Conservation (phyloP, 2,329 filamentous ascomycete genomes). For the Aspergillus sp. region DNA sequence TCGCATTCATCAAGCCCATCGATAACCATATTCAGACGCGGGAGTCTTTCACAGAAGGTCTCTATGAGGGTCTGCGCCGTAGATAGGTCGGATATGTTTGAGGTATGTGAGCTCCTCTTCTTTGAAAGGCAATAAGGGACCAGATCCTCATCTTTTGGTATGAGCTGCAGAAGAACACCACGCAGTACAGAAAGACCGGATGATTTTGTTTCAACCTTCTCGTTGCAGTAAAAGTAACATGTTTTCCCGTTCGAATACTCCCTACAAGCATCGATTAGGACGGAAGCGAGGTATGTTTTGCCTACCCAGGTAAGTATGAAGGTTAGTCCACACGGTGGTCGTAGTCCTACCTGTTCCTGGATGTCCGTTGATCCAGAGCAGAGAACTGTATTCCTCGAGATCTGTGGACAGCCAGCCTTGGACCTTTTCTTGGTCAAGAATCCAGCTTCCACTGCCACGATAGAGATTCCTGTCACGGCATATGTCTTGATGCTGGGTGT, state of each 20-base stretch:
- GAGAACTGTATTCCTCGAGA: background rate
- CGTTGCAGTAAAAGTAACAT: constrained; percentile 9
- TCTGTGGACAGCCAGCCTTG: constrained; percentile 1
- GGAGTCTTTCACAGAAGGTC: constrained; percentile 3
- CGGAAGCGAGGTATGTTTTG: constrained; percentile 2
- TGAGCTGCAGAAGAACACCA: constrained; percentile 5
- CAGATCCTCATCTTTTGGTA: background rate
- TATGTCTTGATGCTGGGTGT: background rate
- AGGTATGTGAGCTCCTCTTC: background rate
- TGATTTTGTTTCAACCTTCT: background rate
- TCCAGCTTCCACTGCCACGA: background rate
- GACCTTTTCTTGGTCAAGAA: background rate
- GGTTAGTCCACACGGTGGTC: background rate
- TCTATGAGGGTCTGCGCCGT: background rate
- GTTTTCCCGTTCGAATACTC: background rate
- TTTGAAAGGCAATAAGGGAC: constrained; percentile 6
- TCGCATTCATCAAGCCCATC: constrained; percentile 11
- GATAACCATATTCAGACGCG: constrained; percentile 4
- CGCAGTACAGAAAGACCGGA: background rate
- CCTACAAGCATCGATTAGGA: background rate
- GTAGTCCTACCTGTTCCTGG: background rate
- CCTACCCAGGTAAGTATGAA: background rate
- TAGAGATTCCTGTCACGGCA: background rate
- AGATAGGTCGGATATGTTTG: background rate
- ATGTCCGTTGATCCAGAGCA: constrained; percentile 1